Base-by-base conservation (phyloP, 257 asterid genomes). In the Sherardia arvensis region DNA sequence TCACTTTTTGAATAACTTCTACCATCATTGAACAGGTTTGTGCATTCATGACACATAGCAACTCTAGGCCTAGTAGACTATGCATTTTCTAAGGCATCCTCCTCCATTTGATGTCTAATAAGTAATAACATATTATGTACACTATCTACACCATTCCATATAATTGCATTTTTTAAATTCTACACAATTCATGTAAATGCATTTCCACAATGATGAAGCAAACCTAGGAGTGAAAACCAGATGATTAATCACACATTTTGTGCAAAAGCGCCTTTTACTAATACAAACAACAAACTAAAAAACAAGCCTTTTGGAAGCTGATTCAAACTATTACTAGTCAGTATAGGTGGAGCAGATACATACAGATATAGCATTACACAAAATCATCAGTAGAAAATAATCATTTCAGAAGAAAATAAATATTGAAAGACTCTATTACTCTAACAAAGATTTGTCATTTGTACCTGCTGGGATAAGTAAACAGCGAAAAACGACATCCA, bases 401-500 rank as follows among this genome's bases (percentile, higher is more conserved):
- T 36, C 43, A 36, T 36, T 36, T 36, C 43, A 36, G 43, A 36
- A 36, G 43, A 12, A 36, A 36, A 36, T n/a, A n/a, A n/a, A n/a
- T n/a, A n/a, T n/a, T n/a, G n/a, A n/a, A n/a, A n/a, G n/a, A n/a
- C n/a, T n/a, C n/a, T n/a, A n/a, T n/a, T n/a, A n/a, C n/a, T n/a
- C n/a, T n/a, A n/a, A n/a, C n/a, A n/a, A n/a, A 38, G 47, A 11
- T 33, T 33, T 33, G 40, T 0, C 40, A 38, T 38, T 38, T 15
- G 51, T 33, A 88, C 99, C 93, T 89, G 99, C 75, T 92, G 97
- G 56, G 95, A 71, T 27, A 78, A 36, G 71, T 92, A 92, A 64
- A 92, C 76, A 21, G 92, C 83, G 63, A 92, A 92, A 79, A 92
- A 82, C 22, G 99, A 92, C 61, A 84, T 56, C 99, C 99, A 89